Percentiles rank a stretch among this genome's conserved stretches.
phyloP scores from a whole-genome alignment of 202 grass and related monocot genomes.

The Zizania palustris region DNA sequence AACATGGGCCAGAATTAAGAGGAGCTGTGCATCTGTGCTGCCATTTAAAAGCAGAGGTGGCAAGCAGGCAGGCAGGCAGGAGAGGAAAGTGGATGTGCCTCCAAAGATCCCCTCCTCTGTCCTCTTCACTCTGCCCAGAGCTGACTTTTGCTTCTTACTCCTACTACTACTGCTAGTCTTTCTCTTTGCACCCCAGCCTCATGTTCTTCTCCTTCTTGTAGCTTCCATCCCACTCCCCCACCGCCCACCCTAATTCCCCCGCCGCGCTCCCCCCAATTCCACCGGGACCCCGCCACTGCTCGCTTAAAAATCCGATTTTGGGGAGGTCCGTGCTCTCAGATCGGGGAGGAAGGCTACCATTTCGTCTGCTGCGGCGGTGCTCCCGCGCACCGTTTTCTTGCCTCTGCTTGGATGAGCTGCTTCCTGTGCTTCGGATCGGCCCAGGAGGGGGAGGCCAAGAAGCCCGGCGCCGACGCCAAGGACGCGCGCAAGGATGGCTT shows the following conservation, averaged over 20 bases:
- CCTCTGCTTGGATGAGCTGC: conserved; percentile 55
- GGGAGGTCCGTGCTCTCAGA: conserved; percentile 6
- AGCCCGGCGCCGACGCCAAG: conserved; percentile 37
- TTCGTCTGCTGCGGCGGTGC: neutral
- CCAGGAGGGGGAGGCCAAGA: conserved; percentile 43
- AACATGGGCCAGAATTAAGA: conserved; percentile 6
- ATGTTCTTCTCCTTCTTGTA: conserved; percentile 42
- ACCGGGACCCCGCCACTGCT: neutral
- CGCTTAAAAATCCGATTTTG: conserved; percentile 42
- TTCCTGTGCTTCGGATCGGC: conserved; percentile 65
- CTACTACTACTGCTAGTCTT: neutral
- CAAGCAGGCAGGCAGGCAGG: conserved; percentile 35
- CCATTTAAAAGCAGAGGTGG: conserved; percentile 40
- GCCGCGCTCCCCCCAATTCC: conserved; percentile 10
- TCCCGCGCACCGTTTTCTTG: neutral
- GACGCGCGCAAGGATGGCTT: conserved; percentile 36
- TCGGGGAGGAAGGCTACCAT: conserved; percentile 3
- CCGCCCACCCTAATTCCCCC: neutral
- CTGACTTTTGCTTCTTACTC: conserved; percentile 50
- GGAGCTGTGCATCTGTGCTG: neutral
- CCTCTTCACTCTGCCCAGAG: conserved; percentile 7
- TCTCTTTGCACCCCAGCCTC: conserved; percentile 31
- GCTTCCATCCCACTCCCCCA: conserved; percentile 35
- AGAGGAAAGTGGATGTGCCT: conserved; percentile 41
- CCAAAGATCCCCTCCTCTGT: conserved; percentile 11